Base-by-base conservation (phyloP, 257 asterid species). In the Plantago elongata region DNA sequence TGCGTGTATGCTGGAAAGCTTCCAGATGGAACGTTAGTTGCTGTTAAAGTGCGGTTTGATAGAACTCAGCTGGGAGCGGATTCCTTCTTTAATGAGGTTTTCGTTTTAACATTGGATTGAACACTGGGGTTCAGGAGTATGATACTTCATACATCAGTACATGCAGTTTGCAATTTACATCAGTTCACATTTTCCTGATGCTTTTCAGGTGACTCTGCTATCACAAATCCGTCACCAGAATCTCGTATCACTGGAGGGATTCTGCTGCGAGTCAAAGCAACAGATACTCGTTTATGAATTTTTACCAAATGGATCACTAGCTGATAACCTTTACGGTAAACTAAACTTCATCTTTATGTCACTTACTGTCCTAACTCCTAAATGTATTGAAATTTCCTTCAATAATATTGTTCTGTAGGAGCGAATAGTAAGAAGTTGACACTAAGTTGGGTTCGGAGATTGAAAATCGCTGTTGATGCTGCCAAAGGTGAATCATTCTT, bases 201-300 rank as follows among this genome's bases (percentile, higher is more conserved):
- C 13, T 69, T 57, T 70, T 27, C 75, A 90, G 98, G 96, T 84
- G 54, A 78, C 88, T 46, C 94, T 85, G 63, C 75, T 91, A 38
- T 91, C 95, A 37, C 87, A 78, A 78, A 79, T 88, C 68, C 83
- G 80, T 18, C 98, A 91, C 68, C 88, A 81, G 71, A 86, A 81
- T 71, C 96, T 91, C 7, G 89, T 88, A 44, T 78, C 83, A 8
- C 57, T 91, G 66, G 96, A 88, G 79, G 98, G 98, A 63, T 88
- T 82, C 73, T 91, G 98, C 76, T 87, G 81, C 18, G 94, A 88
- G 54, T 68, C 96, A 17, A 91, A 84, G 81, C 96, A 91, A 68
- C 98, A 91, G 66, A 86, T 91, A 74, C 94, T 91, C 40, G 90
- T 91, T 18, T 88, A 91, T 37, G 98, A 91, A 70, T 91, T 82